Base-by-base conservation (phyloP, 2,329 filamentous ascomycete species). In the Aspergillus transmontanensis region DNA sequence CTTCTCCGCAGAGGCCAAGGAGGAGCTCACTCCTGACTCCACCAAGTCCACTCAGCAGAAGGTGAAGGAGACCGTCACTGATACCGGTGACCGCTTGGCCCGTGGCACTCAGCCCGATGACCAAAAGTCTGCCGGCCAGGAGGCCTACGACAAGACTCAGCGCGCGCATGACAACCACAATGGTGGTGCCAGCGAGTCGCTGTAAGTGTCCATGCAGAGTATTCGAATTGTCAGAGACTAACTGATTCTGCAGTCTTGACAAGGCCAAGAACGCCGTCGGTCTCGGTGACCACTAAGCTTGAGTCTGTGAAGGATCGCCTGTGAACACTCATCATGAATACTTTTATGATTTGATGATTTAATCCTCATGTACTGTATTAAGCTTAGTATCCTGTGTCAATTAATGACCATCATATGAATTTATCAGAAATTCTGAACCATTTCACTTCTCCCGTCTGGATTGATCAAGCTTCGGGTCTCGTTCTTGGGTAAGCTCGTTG, bases 381-480 rank as follows among this genome's bases (percentile, higher is more conserved):
- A 26, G 45, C 11, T 48, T 48, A 48, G 21, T 48, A 48, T 26
- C 12, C 55, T 39, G n/a, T 51, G 57, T 48, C 54, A 19, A 56
- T 34, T 65, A 63, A 32, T 62, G 51, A 59, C 39, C 6, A 14
- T 48, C 53, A 66, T 59, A 59, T 41, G 21, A 63, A 39, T 34
- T 30, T 36, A 39, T 21, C 54, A 41, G 19, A 51, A 56, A 28
- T n/a, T 34, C 19, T 58, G 5, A 32, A 28, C 23, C 14, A 36
- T 23, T 41, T 67, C 45, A 62, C 36, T 39, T 41, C 19, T 41
- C 55, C 50, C 88, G 87, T 2, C 92, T 87, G 54, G 95, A 75
- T 2, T 84, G 85, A 73, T 94, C 92, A 73, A 96, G 96, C 60
- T 92, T 82, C 34, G 80, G 83, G 74, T 97, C 92, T 59, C 93